Evolutionary conservation across 2,329 filamentous ascomycete genomes (phyloP).

Genomic region (Aspergillus calidoustus): DNA sequence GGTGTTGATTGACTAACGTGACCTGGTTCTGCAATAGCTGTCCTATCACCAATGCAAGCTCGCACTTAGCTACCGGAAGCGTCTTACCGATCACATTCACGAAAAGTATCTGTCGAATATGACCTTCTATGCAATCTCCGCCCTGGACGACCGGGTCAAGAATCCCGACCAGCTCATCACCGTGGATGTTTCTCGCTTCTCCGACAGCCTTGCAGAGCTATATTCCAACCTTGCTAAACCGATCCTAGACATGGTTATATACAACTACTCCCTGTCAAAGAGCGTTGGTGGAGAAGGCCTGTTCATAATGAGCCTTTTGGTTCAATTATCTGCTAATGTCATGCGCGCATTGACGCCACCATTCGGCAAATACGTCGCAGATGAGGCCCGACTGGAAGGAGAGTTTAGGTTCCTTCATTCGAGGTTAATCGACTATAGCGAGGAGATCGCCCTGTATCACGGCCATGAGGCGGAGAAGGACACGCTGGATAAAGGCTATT

Average conservation of each 20-base stretch:
- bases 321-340: constrained; percentile 87
- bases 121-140: constrained; percentile 96
- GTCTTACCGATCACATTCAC: constrained; percentile 93
- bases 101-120: constrained; percentile 95
- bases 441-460: constrained; percentile 89
- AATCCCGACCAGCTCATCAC: constrained; percentile 98
- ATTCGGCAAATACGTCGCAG: constrained; percentile 96
- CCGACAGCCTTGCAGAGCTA: constrained; percentile 89
- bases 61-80: constrained; percentile 87
- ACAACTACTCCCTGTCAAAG: constrained; percentile 90
- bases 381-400: constrained; percentile 91
- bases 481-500: constrained; percentile 96
- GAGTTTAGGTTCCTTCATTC: constrained; percentile 97
- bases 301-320: constrained; percentile 91
- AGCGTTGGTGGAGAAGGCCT: constrained; percentile 96
- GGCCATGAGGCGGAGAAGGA: constrained; percentile 96
- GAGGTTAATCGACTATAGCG: constrained; percentile 90
- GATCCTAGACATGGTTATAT: constrained; percentile 91
- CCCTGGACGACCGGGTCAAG: constrained; percentile 95
- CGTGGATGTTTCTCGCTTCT: constrained; percentile 95
- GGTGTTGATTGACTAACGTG: constrained; percentile 11
- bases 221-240: constrained; percentile 98
- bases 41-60: constrained; percentile 97
- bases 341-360: constrained; percentile 95
- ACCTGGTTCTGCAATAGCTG: constrained; percentile 59